A percentile compares a stretch with the other conserved stretches of the same genome.
These are phyloP conservation scores for Scalesia atractyloides DNA, from an alignment of 129 eudicot species.

Conservation along the genomic window DNA sequence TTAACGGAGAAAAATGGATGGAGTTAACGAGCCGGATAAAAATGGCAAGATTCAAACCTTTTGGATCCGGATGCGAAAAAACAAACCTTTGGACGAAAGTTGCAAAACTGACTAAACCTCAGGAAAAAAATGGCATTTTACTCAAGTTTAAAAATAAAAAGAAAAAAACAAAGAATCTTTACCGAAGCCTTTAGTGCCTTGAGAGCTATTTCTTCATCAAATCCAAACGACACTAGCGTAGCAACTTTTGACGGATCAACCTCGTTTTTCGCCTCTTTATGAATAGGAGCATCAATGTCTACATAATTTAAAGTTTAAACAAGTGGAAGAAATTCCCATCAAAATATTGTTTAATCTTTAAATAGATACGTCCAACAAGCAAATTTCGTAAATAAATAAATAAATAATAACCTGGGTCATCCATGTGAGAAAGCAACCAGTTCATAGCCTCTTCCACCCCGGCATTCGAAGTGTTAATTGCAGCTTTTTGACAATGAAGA, in stretches of 20 bases:
- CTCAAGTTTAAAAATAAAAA: too few relatives aligned
- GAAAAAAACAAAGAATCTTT: slow-evolving; percentile 4
- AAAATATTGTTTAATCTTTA: background rate
- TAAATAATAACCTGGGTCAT: slow-evolving; percentile 66
- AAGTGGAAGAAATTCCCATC: background rate
- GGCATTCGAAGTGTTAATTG: slow-evolving; percentile 68
- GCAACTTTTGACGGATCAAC: slow-evolving; percentile 72
- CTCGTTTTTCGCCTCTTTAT: slow-evolving; percentile 42
- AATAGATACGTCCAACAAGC: background rate
- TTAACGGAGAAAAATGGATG: too few relatives aligned
- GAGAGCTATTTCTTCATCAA: slow-evolving; percentile 73
- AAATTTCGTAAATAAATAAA: background rate
- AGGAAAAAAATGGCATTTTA: too few relatives aligned
- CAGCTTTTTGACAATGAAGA: slow-evolving; percentile 89
- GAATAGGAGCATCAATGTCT: slow-evolving; percentile 91
- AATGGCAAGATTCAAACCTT: too few relatives aligned
- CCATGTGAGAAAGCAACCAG: slow-evolving; percentile 93
- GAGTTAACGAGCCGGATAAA: too few relatives aligned
- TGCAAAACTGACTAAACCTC: too few relatives aligned
- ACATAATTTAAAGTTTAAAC: background rate
- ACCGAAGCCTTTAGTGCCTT: slow-evolving; percentile 87
- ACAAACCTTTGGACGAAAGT: too few relatives aligned
- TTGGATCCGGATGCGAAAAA: too few relatives aligned
- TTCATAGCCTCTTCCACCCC: slow-evolving; percentile 96
- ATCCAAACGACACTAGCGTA: slow-evolving; percentile 73